phyloP scores from a whole-genome alignment of 352 stramenopile species.

The Pythium chondricola region DNA sequence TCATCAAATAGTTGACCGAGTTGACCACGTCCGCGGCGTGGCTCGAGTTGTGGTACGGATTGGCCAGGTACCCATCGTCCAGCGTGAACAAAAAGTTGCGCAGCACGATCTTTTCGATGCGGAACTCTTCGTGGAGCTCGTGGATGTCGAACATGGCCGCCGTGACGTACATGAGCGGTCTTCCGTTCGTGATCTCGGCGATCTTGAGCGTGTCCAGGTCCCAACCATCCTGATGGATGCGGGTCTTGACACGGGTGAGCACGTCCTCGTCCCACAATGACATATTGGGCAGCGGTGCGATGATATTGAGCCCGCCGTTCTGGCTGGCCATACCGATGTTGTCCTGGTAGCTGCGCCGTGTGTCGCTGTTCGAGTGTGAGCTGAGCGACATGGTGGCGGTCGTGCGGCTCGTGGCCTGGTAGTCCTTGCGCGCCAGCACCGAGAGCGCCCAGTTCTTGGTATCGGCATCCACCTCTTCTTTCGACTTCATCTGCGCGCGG shows the following conservation, averaged over 20 bases:
- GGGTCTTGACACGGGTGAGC: conserved; percentile 34
- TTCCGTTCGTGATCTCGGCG: conserved; percentile 52
- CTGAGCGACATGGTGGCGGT: conserved; percentile 52
- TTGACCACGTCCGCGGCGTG: conserved; percentile 79
- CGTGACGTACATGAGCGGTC: conserved; percentile 76
- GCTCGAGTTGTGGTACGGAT: conserved; percentile 79
- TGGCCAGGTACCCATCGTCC: conserved; percentile 66
- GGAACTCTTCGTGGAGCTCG: conserved; percentile 71
- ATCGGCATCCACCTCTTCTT: conserved; percentile 73
- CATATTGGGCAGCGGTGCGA: conserved; percentile 47
- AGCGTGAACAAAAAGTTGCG: conserved; percentile 75
- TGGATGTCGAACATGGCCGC: conserved; percentile 74
- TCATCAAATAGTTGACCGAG: conserved; percentile 79
- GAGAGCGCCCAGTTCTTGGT: conserved; percentile 81
- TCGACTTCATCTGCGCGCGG: conserved; percentile 71
- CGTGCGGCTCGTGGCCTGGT: conserved; percentile 45
- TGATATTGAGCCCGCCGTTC: conserved; percentile 13
- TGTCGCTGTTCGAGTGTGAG: conserved; percentile 67
- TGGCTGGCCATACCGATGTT: conserved; percentile 25
- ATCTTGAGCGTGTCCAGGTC: conserved; percentile 67
- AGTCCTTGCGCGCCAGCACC: conserved; percentile 69
- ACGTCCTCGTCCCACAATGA: conserved; percentile 50
- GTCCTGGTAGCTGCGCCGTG: conserved; percentile 48
- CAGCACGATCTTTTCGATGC: conserved; percentile 65
- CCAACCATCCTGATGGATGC: conserved; percentile 65